Base-by-base conservation (phyloP, 2,329 filamentous ascomycete genomes). In the Periconia sp. region DNA sequence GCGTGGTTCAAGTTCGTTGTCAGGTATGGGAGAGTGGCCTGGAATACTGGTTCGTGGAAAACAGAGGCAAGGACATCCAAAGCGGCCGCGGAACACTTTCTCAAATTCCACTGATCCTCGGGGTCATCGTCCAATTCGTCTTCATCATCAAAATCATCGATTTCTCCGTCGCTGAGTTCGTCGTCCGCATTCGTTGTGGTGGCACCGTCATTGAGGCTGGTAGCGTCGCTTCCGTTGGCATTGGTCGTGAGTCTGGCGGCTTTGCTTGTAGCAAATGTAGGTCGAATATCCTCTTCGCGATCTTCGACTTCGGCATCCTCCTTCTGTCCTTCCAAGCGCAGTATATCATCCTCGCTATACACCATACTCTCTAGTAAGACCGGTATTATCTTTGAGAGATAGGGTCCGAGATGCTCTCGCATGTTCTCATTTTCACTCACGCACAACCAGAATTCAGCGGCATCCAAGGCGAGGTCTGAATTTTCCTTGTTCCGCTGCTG, bases 381-480 rank as follows among this genome's bases (percentile, higher is more conserved):
- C 0, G 94, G 94, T 30, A 99, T 88, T 59, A 97, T 93, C 72
- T 90, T 90, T 60, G 83, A 76, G 52, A 97, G 84, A 69, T 90
- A 90, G 0, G 92, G 92, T 9, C 83, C 86, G 44, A 99, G 79
- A 0, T 85, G 83, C 61, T 86, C 82, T 78, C 91, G 91, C 49
- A 97, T 78, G 54, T 88, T 84, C 41, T 90, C 84, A 69, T 96
- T 91, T 71, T 97, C 94, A 55, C 92, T 92, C 18, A 96, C 87
- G 40, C 91, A 91, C 43, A 99, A 84, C 92, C 95, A 99, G 70
- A 99, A 99, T 73, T 99, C 94, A 6, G 94, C 92, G 9, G 94
- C 94, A 71, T 99, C 94, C 60, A 95, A 87, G 37, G 93, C 92
- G 54, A 99, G 81, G 41, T 97, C 92, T 51, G 92, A 88, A 60